Evolutionary conservation across 1,139 yeast genomes (phyloP), one percentile per base, ranked within the genome.

Genomic region (Debaryomyces subglobosus): DNA sequence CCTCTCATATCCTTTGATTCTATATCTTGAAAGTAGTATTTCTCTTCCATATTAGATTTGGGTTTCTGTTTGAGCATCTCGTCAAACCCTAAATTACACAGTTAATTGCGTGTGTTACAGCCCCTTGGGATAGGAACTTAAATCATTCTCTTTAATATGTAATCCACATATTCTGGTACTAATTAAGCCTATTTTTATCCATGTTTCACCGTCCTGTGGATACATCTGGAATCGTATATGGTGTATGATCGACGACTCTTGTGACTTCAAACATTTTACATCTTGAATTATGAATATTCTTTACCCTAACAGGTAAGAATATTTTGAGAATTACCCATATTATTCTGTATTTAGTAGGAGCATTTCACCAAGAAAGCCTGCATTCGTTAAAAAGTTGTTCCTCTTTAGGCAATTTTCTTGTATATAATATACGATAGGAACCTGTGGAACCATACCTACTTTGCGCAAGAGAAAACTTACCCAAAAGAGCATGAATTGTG

Each of bases 381-480:
- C 30, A 27, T 27, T 27, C 20, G 10, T 32, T 32, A 13, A 13
- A 32, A 16, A 2, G 8, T 32, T n/a, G 21, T 8, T 34, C 23
- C 29, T 1, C 16, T 24, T 23, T 15, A 23, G 40, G 30, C 2
- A 27, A 36, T 9, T 37, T 25, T n/a, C 15, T 27, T 13, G 20
- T 37, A 27, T 27, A 24, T 4, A 24, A 8, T 23, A 37, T 30
- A 18, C 23, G 13, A 6, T 6, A 15, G n/a, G 6, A 13, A 7
- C 40, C 29, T 23, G 27, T 37, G 30, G 10, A 37, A 23, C 33
- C 21, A 21, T 30, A n/a, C 5, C 38, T 41, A 18, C 44, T 30
- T 41, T 18, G n/a, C 13, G 7, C 5, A 9, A 12, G 7, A 18
- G 21, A 43, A 36, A 35, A 43, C 18, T 43, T 43, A 43, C 46